Base-by-base conservation (phyloP, 441 rosid species). In the Theobroma grandiflorum region DNA sequence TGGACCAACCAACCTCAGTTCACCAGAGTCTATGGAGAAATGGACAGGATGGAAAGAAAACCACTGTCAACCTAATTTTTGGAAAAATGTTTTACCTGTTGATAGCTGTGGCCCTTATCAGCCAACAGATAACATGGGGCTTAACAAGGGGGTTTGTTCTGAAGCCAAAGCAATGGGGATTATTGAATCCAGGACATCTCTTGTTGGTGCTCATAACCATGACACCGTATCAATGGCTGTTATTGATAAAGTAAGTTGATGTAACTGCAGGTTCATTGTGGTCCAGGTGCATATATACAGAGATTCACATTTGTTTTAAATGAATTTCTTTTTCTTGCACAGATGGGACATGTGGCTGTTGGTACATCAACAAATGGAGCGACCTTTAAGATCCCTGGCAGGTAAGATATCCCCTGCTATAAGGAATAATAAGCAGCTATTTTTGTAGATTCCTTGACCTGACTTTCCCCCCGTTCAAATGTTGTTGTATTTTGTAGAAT, bases 351-450 rank as follows among this genome's bases (percentile, higher is more conserved):
- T 86, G 84, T 93, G 59, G 99, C 99, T 78, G 98, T 94, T 55
- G 99, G 99, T 58, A 93, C 98, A 78, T 96, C 99, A 58, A 96
- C 99, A 58, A 96, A 96, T 87, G 99, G 99, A 76, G 98, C 99
- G 66, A 93, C 97, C 35, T 93, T 85, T 81, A 96, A 96, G 90
- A 91, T 96, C 81, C 95, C 98, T 4, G 98, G 99, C 76, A 91
- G 99, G 98, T 96, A 89, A 82, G 78, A 37, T 66, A 5, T 11
- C 38, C 15, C 37, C 16, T 59, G 6, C 35, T 59, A 22, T 4
- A 16, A 59, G 35, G 2, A 59, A 59, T 59, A 22, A 22, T 22
- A n/a, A 7, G 2, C 16, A 61, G 15, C 18, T 26, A 45, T 11
- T 20, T 61, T 4, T 26, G 65, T 31, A 11, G 38, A 61, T 61